Percentiles rank a stretch among this genome's conserved stretches.
phyloP scores from a whole-genome alignment of 192 early-diverging fungal genomes.

The Phlyctochytrium planicorne region DNA sequence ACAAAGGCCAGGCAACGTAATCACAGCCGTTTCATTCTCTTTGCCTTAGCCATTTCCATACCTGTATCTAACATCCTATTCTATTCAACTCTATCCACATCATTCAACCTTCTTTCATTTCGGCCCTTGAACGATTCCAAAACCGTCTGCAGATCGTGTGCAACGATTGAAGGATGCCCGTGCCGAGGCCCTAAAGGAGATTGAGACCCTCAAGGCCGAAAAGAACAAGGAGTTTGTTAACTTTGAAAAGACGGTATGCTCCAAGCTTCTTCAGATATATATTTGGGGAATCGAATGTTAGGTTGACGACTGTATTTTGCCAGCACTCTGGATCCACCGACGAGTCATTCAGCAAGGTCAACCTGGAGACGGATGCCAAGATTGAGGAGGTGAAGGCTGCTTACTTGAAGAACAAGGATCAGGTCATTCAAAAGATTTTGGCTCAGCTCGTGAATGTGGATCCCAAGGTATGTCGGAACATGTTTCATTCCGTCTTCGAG shows the following conservation, averaged over 20 bases:
- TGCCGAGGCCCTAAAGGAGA: constrained; percentile 88
- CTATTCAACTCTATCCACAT: background rate
- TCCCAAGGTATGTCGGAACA: constrained; percentile 56
- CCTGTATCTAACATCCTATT: background rate
- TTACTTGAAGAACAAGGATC: constrained; percentile 61
- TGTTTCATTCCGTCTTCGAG: too few relatives aligned
- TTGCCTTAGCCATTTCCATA: constrained; percentile 3
- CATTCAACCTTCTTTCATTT: background rate
- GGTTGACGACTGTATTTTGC: constrained; percentile 1
- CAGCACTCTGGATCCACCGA: constrained; percentile 74
- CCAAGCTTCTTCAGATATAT: background rate
- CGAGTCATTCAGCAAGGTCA: constrained; percentile 58
- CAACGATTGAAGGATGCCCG: constrained; percentile 95
- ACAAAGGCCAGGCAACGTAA: constrained; percentile 87
- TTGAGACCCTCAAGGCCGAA: constrained; percentile 77
- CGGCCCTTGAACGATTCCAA: background rate
- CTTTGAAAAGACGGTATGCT: constrained; percentile 66
- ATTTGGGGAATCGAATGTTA: background rate
- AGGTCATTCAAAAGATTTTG: constrained; percentile 69
- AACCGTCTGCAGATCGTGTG: constrained; percentile 70
- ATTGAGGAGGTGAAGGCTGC: constrained; percentile 60
- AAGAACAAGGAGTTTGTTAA: constrained; percentile 79
- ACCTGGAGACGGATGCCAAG: constrained; percentile 69
- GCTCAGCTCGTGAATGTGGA: constrained; percentile 63
- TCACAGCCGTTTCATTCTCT: background rate